Percentiles rank a stretch among this genome's conserved stretches.
phyloP scores from a whole-genome alignment of 305 asterid genomes.

The Withania somnifera region DNA sequence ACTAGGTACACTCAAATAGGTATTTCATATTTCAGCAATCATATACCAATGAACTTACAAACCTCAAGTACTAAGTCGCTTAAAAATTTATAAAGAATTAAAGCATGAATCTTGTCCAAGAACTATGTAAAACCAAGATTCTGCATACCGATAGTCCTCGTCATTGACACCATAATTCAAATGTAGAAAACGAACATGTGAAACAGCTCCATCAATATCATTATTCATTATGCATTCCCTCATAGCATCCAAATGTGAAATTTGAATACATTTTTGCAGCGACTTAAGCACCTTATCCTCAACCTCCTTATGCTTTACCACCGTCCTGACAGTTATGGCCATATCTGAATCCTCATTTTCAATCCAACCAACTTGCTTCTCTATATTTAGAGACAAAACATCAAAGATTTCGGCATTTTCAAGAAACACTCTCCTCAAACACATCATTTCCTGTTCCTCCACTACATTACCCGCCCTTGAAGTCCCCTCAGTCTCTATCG shows the following conservation, averaged over 20 bases:
- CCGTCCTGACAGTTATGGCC: constrained; percentile 52
- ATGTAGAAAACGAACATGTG: constrained; percentile 69
- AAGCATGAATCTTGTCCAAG: not conserved
- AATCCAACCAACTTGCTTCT: constrained; percentile 44
- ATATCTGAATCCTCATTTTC: constrained; percentile 44
- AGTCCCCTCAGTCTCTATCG: constrained; percentile 11
- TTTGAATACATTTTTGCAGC: constrained; percentile 66
- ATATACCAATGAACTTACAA: not conserved
- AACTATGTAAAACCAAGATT: not conserved
- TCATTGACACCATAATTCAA: constrained; percentile 60
- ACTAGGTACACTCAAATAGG: not conserved
- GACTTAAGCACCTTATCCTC: constrained; percentile 48
- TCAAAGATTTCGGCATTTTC: constrained; percentile 56
- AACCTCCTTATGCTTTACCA: constrained; percentile 27
- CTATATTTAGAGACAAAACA: constrained; percentile 62
- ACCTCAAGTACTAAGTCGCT: not conserved
- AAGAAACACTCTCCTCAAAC: constrained; percentile 43
- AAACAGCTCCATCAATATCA: constrained; percentile 51
- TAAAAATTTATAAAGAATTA: not conserved
- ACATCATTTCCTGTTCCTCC: constrained; percentile 51
- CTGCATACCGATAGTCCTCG: constrained; percentile 65
- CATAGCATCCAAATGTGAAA: constrained; percentile 63
- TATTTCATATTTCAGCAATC: not conserved
- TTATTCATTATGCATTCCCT: constrained; percentile 41
- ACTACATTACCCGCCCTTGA: constrained; percentile 13